Evolutionary conservation across 805 yeast species (phyloP).

Genomic region (Lipomyces lipofer): DNA sequence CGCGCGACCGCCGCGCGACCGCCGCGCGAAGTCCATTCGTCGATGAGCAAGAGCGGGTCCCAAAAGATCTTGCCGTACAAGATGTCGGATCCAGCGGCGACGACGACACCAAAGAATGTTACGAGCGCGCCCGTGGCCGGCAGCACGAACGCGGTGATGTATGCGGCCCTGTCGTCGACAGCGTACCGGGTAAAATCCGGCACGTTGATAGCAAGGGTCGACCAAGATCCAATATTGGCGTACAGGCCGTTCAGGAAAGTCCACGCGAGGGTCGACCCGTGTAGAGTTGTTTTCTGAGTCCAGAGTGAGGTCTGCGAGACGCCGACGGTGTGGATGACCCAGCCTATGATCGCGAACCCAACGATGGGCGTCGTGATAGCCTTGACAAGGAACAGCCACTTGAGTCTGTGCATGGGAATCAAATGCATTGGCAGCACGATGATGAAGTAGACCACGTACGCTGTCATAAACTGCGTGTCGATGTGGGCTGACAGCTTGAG

Average conservation of each 20-base stretch:
- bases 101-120: conserved; percentile 19
- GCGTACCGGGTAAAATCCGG: conserved; percentile 44
- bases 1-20: conserved; percentile 32
- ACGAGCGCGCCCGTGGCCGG: conserved; percentile 9
- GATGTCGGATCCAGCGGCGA: conserved; percentile 20
- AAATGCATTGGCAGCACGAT: conserved; percentile 75
- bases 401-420: conserved; percentile 76
- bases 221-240: conserved; percentile 13
- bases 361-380: conserved; percentile 67
- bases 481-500: conserved; percentile 47
- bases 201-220: conserved; percentile 13
- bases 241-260: conserved; percentile 12
- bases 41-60: conserved; percentile 23
- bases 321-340: conserved; percentile 52
- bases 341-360: conserved; percentile 75
- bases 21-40: conserved; percentile 25
- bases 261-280: conserved; percentile 20
- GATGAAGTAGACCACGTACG: conserved; percentile 81
- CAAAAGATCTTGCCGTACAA: conserved; percentile 18
- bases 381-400: conserved; percentile 81
- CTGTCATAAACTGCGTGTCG: conserved; percentile 56
- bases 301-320: not conserved
- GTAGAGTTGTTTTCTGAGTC: conserved; percentile 7
- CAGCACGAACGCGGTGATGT: conserved; percentile 5
- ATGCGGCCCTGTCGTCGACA: conserved; percentile 38